Evolutionary conservation across 495 filamentous ascomycete species (phyloP), one percentile per base, ranked within the genome.

Genomic region (Chaetomidium leptoderma): DNA sequence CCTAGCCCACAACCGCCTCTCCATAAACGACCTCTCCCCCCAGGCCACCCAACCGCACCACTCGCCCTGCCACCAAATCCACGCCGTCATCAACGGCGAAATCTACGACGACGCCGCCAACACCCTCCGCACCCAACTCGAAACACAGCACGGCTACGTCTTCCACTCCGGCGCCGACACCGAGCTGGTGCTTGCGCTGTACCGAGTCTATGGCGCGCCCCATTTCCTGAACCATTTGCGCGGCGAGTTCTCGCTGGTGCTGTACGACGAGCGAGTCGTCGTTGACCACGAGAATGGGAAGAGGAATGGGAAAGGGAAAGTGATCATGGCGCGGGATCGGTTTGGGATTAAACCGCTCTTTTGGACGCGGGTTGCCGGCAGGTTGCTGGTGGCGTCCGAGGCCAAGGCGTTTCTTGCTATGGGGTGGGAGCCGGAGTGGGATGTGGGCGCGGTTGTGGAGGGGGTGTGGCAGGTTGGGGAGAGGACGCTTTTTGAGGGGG

Each of bases 61-160:
- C 43, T 66, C 69, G 61, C 37, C 19, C n/a, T 65, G 70, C 40
- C 56, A 63, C 33, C 60, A 42, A 0, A 69, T 82, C 27, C 76
- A 81, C 64, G 79, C 76, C 4, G 74, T 83, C 39, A 74, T 82
- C 53, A 82, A 82, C 53, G 81, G 81, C 53, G 81, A 82, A 61
- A 66, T 83, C 36, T 83, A 82, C 62, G 76, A 82, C 62, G 76
- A 78, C 48, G 13, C 30, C 3, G 14, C 0, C 17, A 73, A 79
- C 17, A 51, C 62, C 11, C 64, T 79, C n/a, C 74, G 74, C 4
- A 53, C 44, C 1, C 50, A 71, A 16, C 64, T 78, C 27, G 19
- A 58, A 8, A 57, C 70, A 4, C 35, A 48, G 27, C 51, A 63
- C 48, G 53, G 52, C 21, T 79, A 77, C 62, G n/a, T 60, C 0